These are phyloP conservation scores for Solanum virginianum DNA, from an alignment of 257 asterid species.

Conservation along the genomic window DNA sequence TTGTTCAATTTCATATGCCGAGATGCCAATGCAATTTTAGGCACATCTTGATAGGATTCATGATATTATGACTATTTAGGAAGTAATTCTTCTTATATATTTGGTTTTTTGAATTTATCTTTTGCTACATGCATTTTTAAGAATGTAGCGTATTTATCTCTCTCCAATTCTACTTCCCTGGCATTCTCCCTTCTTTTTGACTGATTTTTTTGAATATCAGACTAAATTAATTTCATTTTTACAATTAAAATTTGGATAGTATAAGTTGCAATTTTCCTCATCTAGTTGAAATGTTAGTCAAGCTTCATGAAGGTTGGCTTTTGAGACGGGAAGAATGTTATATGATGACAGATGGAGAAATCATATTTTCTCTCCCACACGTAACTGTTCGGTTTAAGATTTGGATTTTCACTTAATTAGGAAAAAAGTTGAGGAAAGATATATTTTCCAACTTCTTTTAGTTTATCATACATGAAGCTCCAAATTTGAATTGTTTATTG, in stretches of 20 bases:
- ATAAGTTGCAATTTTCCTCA: neutral
- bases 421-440: neutral
- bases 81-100: neutral
- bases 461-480: neutral
- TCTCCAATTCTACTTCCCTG: neutral
- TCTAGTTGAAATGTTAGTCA: neutral
- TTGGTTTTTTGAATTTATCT: neutral
- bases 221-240: neutral
- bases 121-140: neutral
- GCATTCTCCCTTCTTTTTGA: neutral
- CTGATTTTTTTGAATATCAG: neutral
- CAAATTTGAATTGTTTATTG: neutral
- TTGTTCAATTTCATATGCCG: neutral
- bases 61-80: neutral
- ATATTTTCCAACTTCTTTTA: neutral
- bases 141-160: neutral
- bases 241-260: neutral
- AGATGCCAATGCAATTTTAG: neutral
- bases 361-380: neutral
- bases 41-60: neutral
- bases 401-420: neutral
- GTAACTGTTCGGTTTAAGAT: neutral
- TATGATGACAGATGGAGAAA: neutral
- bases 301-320: neutral
- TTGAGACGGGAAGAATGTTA: neutral